phyloP scores from a whole-genome alignment of 352 stramenopile species.

The Thalassiosira livingstoniorum region DNA sequence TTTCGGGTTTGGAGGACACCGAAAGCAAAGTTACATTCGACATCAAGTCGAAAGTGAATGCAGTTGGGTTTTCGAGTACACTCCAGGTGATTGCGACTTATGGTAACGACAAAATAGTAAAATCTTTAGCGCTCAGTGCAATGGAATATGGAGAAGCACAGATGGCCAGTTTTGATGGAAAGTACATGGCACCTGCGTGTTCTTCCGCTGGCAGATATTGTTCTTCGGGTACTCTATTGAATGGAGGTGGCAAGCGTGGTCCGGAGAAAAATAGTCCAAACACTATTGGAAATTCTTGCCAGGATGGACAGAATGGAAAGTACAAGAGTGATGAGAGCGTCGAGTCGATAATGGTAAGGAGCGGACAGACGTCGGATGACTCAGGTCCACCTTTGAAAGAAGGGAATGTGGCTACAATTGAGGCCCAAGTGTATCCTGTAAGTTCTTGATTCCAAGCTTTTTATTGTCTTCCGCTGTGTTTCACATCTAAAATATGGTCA shows the following conservation, averaged over 20 bases:
- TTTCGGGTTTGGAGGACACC: background rate
- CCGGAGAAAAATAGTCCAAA: slow-evolving; percentile 12
- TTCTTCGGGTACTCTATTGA: slow-evolving; percentile 16
- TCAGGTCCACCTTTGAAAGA: slow-evolving; percentile 1
- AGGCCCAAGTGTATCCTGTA: slow-evolving; percentile 9
- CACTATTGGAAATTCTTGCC: background rate
- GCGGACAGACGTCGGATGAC: background rate
- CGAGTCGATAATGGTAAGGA: slow-evolving; percentile 9
- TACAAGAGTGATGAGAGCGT: slow-evolving; percentile 1
- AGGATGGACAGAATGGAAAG: background rate
- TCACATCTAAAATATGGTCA: no score
- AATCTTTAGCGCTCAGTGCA: background rate
- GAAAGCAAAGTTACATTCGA: slow-evolving; percentile 5
- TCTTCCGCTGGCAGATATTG: background rate
- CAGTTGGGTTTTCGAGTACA: background rate
- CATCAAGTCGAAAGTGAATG: background rate
- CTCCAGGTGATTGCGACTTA: background rate
- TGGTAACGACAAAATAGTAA: background rate
- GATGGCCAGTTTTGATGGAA: background rate
- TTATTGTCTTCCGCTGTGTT: slow-evolving; percentile 9
- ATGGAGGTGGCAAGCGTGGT: slow-evolving; percentile 3
- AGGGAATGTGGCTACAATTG: background rate
- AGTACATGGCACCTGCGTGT: slow-evolving; percentile 8
- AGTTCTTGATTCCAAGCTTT: background rate
- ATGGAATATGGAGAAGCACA: background rate